A percentile compares a stretch with the other conserved stretches of the same genome.
Conservation (phyloP, 2,329 filamentous ascomycete species). For the Sclerotinia trifoliorum region DNA sequence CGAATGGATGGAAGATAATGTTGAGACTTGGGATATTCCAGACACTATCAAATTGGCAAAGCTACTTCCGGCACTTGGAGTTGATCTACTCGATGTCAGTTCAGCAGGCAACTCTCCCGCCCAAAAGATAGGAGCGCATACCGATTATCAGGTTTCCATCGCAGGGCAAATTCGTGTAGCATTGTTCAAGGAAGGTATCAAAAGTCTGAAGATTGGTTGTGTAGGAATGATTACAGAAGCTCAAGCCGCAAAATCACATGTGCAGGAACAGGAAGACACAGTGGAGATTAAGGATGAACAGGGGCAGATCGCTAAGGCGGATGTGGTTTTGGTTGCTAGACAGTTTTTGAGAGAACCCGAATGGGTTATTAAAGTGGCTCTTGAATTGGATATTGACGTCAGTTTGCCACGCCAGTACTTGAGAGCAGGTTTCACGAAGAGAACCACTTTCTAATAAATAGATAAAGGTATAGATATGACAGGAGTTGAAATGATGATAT, state of each 20-base stretch:
- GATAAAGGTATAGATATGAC: background rate
- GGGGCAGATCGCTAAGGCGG: slow-evolving; percentile 48
- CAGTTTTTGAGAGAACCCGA: slow-evolving; percentile 82
- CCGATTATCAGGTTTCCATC: slow-evolving; percentile 72
- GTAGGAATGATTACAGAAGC: slow-evolving; percentile 74
- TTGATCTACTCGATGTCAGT: slow-evolving; percentile 83
- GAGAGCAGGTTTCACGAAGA: slow-evolving; percentile 31
- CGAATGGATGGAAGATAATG: slow-evolving; percentile 56
- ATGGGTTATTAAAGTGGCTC: slow-evolving; percentile 70
- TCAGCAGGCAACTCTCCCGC: slow-evolving; percentile 67
- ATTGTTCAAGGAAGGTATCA: slow-evolving; percentile 48
- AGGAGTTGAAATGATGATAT: background rate
- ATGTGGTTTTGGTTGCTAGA: slow-evolving; percentile 70
- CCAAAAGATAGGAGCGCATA: slow-evolving; percentile 50
- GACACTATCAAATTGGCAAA: slow-evolving; percentile 59
- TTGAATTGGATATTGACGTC: slow-evolving; percentile 68
- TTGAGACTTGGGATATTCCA: slow-evolving; percentile 33
- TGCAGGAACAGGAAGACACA: slow-evolving; percentile 49
- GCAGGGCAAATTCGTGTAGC: slow-evolving; percentile 70
- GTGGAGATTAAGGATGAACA: slow-evolving; percentile 42
- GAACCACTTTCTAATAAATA: slow-evolving; percentile 30
- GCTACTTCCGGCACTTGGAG: slow-evolving; percentile 67
- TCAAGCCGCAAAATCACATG: slow-evolving; percentile 40
- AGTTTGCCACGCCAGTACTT: slow-evolving; percentile 55
- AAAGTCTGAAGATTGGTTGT: slow-evolving; percentile 64